A percentile compares a stretch with the other conserved stretches of the same genome.
Evolutionary conservation across 805 yeast genomes (phyloP).

Genomic region (Candida silvicultrix): DNA sequence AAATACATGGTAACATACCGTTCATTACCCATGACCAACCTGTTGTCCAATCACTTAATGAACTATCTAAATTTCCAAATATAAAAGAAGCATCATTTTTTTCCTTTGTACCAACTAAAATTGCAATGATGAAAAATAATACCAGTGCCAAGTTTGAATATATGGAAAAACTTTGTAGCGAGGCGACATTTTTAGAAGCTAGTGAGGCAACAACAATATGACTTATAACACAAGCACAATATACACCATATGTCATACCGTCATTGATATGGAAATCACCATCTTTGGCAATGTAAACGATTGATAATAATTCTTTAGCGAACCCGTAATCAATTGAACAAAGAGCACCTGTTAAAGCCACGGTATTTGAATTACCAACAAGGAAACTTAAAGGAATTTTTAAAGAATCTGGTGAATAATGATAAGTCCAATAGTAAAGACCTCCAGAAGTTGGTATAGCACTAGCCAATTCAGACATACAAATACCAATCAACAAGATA

Average conservation of each 20-base stretch:
- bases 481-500: constrained; percentile 50
- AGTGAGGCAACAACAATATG: constrained; percentile 48
- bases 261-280: constrained; percentile 49
- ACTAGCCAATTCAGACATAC: constrained; percentile 62
- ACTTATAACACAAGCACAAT: constrained; percentile 49
- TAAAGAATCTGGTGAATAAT: constrained; percentile 51
- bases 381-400: constrained; percentile 52
- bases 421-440: constrained; percentile 60
- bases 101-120: constrained; percentile 49
- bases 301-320: constrained; percentile 51
- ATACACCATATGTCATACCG: constrained; percentile 57
- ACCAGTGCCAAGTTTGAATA: constrained; percentile 46
- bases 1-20: constrained; percentile 56
- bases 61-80: constrained; percentile 43
- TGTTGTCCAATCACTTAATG: constrained; percentile 49
- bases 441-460: constrained; percentile 77
- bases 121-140: constrained; percentile 50
- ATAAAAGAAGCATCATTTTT: constrained; percentile 38
- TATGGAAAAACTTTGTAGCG: constrained; percentile 55
- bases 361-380: constrained; percentile 61
- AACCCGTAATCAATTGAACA: constrained; percentile 70
- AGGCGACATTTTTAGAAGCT: constrained; percentile 51
- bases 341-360: constrained; percentile 60
- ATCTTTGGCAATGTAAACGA: constrained; percentile 47
- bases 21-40: constrained; percentile 57